phyloP scores from a whole-genome alignment of 2,329 filamentous ascomycete species.

The Cercospora nicotianae region DNA sequence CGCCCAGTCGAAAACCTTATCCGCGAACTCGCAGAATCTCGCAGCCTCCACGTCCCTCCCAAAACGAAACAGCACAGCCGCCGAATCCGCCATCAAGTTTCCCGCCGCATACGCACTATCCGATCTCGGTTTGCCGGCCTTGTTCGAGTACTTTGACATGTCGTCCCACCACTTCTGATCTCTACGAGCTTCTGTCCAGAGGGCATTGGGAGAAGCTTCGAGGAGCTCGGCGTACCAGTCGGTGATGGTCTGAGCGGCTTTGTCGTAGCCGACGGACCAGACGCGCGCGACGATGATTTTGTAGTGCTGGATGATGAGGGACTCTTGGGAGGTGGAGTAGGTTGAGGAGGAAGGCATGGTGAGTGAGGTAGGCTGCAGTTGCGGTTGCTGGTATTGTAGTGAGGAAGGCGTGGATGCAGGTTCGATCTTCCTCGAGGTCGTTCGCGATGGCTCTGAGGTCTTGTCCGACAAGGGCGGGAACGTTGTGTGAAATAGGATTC shows the following conservation, averaged over 20 bases:
- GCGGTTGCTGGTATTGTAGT: background rate
- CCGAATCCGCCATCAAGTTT: slow-evolving; percentile 16
- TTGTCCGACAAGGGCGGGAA: background rate
- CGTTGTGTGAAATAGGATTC: background rate
- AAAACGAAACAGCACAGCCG: slow-evolving; percentile 17
- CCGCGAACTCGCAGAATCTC: slow-evolving; percentile 20
- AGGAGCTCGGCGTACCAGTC: slow-evolving; percentile 12
- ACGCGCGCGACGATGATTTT: slow-evolving; percentile 16
- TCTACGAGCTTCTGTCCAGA: background rate
- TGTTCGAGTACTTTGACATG: slow-evolving; percentile 1
- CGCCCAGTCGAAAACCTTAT: slow-evolving; percentile 14
- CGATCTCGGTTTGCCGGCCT: background rate
- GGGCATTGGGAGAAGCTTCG: background rate
- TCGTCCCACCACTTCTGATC: slow-evolving; percentile 10
- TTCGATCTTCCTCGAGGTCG: background rate
- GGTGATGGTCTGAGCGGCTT: background rate
- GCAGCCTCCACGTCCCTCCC: slow-evolving; percentile 22
- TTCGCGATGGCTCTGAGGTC: background rate
- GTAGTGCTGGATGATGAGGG: slow-evolving; percentile 14
- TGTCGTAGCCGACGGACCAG: background rate
- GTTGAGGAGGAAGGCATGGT: slow-evolving; percentile 24
- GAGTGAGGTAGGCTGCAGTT: background rate
- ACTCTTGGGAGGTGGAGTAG: slow-evolving; percentile 16
- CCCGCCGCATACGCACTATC: slow-evolving; percentile 12
- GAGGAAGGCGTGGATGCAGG: background rate